These are phyloP conservation scores for Rhytidiadelphus loreus DNA, from an alignment of 225 moss, liverwort and hornwort species.

Conservation along the genomic window DNA sequence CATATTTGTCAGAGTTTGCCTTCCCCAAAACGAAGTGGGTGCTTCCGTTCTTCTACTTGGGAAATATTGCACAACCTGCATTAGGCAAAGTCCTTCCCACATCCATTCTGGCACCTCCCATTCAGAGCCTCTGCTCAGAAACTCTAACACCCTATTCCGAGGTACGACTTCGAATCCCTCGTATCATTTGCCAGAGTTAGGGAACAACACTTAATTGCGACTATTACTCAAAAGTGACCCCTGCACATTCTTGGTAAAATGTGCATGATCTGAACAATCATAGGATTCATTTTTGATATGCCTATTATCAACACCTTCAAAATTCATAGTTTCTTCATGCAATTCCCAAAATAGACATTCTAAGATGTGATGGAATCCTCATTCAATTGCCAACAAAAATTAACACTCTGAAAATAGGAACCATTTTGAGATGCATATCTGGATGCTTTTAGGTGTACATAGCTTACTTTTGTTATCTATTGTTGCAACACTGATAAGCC, in stretches of 20 bases:
- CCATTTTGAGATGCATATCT: neutral
- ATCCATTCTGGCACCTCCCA: slow-evolving; percentile 42
- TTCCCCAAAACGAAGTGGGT: slow-evolving; percentile 49
- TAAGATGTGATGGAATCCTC: neutral
- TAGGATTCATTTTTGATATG: neutral
- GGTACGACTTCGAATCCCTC: neutral
- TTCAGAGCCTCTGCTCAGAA: slow-evolving; percentile 53
- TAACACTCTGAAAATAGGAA: neutral
- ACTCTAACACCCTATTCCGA: slow-evolving; percentile 49
- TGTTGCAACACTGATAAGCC: neutral
- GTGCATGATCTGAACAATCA: neutral
- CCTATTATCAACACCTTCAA: neutral
- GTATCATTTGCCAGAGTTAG: neutral
- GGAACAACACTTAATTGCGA: neutral
- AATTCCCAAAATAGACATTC: neutral
- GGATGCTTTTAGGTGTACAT: neutral
- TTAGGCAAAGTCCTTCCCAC: slow-evolving; percentile 31
- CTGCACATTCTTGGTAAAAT: neutral
- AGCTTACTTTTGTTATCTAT: neutral
- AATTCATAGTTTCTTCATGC: neutral
- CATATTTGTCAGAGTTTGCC: slow-evolving; percentile 43
- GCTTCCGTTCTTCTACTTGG: slow-evolving; percentile 41
- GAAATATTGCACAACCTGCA: slow-evolving; percentile 29
- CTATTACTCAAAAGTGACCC: neutral
- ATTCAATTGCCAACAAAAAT: neutral